These are phyloP conservation scores for Spongispora temasekensis DNA, from an alignment of 1,284 basidiomycete genomes.

Conservation along the genomic window DNA sequence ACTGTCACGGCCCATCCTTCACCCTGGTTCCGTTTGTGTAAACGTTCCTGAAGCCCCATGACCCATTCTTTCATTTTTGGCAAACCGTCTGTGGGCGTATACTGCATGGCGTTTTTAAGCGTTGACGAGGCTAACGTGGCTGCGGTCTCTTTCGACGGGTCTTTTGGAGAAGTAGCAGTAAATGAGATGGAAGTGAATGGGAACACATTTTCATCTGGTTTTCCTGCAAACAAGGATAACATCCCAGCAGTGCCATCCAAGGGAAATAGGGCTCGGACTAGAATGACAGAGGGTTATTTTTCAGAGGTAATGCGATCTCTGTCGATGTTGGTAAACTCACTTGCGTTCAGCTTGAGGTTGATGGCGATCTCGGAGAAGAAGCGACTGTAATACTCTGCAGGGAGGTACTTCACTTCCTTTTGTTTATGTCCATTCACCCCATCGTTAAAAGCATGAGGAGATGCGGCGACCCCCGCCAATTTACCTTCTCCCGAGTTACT, in stretches of 20 bases:
- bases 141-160: slow-evolving; percentile 3
- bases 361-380: slow-evolving; percentile 2
- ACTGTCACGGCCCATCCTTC: slow-evolving; percentile 4
- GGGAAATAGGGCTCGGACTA: neutral
- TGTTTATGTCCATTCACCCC: neutral
- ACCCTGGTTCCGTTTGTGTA: slow-evolving; percentile 1
- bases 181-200: slow-evolving; percentile 9
- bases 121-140: neutral
- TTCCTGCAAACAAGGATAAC: slow-evolving; percentile 4
- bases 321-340: slow-evolving; percentile 1
- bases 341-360: neutral
- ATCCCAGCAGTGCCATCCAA: slow-evolving; percentile 5
- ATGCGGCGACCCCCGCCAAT: no score
- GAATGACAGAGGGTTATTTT: neutral
- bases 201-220: slow-evolving; percentile 4
- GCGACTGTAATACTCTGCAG: slow-evolving; percentile 1
- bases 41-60: slow-evolving; percentile 1
- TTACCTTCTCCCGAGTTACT: no score
- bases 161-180: slow-evolving; percentile 2
- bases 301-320: neutral
- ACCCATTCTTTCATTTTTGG: slow-evolving; percentile 3
- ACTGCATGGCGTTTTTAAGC: slow-evolving; percentile 2
- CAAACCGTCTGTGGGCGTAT: neutral
- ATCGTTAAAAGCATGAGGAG: slow-evolving; percentile 1
- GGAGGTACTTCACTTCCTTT: neutral